Percentiles rank a stretch among this genome's conserved stretches.
Evolutionary conservation across 2,329 filamentous ascomycete genomes (phyloP).

Genomic region (Corynespora cassiicola): DNA sequence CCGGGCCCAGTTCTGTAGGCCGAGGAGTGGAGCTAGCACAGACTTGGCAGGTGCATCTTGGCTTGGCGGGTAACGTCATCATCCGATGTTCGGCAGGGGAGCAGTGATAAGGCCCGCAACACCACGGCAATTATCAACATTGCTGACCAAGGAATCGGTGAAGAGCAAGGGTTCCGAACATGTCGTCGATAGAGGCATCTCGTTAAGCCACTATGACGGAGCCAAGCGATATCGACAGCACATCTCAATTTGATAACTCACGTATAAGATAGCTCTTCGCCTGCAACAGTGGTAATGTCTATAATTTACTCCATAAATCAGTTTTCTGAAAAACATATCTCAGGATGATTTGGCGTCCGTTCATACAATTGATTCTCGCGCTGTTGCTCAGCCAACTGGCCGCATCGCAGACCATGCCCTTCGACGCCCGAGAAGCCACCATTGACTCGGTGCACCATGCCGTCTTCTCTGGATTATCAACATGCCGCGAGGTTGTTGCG

Average conservation of each 20-base stretch:
- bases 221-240: no score
- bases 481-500: conserved; percentile 62
- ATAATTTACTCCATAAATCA: no score
- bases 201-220: no score
- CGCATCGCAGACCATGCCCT: conserved; percentile 37
- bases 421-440: conserved; percentile 65
- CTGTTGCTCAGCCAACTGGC: conserved; percentile 14
- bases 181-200: no score
- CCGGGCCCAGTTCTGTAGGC: no score
- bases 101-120: conserved; percentile 22
- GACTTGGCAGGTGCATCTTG: conserved; percentile 25
- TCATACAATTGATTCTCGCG: conserved; percentile 1
- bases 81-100: conserved; percentile 23
- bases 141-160: conserved; percentile 19
- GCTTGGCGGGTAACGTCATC: conserved; percentile 26
- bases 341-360: conserved; percentile 6
- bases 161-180: no score
- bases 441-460: conserved; percentile 63
- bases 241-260: no score
- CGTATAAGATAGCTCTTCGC: neutral
- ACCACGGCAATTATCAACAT: conserved; percentile 16
- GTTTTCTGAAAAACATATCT: neutral
- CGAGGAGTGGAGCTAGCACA: neutral
- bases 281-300: conserved; percentile 3
- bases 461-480: conserved; percentile 59